Evolutionary conservation across 768 basidiomycete genomes (phyloP).

Genomic region (Galerina marginata): DNA sequence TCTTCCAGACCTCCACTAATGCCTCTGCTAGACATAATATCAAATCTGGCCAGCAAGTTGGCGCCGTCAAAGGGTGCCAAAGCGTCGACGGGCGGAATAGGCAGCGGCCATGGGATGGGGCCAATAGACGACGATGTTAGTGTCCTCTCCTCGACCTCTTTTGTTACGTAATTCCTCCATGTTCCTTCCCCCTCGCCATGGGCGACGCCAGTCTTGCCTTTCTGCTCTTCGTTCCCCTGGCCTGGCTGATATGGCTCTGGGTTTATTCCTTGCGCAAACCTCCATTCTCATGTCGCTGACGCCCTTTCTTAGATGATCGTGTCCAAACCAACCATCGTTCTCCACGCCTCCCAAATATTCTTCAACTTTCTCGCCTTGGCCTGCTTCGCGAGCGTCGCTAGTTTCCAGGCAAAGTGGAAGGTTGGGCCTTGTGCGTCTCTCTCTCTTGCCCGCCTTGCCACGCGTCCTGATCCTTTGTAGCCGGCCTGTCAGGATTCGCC

Average conservation of each 20-base stretch:
- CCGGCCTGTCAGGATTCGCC: slow-evolving; percentile 86
- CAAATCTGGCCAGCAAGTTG: slow-evolving; percentile 52
- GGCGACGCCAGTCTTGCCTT: slow-evolving; percentile 59
- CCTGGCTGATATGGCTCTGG: slow-evolving; percentile 75
- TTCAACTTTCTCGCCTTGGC: slow-evolving; percentile 94
- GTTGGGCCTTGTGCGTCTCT: slow-evolving; percentile 82
- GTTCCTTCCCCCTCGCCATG: slow-evolving; percentile 37
- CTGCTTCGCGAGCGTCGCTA: slow-evolving; percentile 88
- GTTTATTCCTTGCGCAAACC: slow-evolving; percentile 41
- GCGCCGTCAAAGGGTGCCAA: slow-evolving; percentile 49
- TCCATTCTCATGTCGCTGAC: slow-evolving; percentile 18
- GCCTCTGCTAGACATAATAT: slow-evolving; percentile 63
- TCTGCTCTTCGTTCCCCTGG: slow-evolving; percentile 66
- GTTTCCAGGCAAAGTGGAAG: slow-evolving; percentile 84
- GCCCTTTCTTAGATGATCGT: slow-evolving; percentile 73
- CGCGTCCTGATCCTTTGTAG: slow-evolving; percentile 45
- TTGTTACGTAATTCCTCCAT: slow-evolving; percentile 53
- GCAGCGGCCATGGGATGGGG: slow-evolving; percentile 61
- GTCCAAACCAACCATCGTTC: slow-evolving; percentile 80
- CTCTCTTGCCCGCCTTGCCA: background rate
- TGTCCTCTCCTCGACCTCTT: slow-evolving; percentile 22
- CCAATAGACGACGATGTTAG: slow-evolving; percentile 78
- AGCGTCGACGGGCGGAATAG: slow-evolving; percentile 60
- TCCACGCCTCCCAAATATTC: slow-evolving; percentile 81
- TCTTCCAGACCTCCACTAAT: slow-evolving; percentile 34